Conservation (phyloP, 2,329 filamentous ascomycete species). For the Chaetomium olivaceum region DNA sequence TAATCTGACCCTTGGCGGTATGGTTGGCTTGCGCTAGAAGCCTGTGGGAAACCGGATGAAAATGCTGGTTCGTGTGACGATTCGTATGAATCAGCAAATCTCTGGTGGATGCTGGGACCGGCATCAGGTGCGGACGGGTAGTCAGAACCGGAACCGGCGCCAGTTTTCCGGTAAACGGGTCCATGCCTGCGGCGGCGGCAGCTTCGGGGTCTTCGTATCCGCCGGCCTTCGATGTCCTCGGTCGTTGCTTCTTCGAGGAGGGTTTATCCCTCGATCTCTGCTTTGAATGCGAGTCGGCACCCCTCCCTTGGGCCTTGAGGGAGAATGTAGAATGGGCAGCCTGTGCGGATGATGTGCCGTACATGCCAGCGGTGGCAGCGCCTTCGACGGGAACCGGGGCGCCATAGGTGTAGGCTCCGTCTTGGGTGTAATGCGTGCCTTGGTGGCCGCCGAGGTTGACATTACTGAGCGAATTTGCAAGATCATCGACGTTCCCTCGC, state of each 20-base stretch:
- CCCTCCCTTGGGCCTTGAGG: constrained; percentile 8
- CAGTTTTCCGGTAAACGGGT: not conserved
- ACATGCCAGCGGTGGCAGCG: not conserved
- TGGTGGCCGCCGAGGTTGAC: constrained; percentile 14
- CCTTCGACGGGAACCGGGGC: not conserved
- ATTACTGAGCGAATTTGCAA: constrained; percentile 9
- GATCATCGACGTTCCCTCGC: constrained; percentile 17
- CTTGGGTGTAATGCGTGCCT: constrained; percentile 16
- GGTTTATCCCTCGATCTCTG: constrained; percentile 8
- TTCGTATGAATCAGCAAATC: not conserved
- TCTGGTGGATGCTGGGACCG: not conserved
- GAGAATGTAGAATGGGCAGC: not conserved
- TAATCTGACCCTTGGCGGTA: not conserved
- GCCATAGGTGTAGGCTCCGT: constrained; percentile 11
- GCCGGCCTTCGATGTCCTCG: not conserved
- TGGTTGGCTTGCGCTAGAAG: not conserved
- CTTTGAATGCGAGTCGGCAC: not conserved
- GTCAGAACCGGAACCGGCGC: not conserved
- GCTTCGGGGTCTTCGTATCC: not conserved
- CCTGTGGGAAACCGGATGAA: not conserved
- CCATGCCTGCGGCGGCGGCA: not conserved
- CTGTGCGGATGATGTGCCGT: not conserved
- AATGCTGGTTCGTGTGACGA: not conserved
- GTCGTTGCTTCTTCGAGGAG: constrained; percentile 7
- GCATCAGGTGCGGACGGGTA: not conserved